Evolutionary conservation across 2,329 filamentous ascomycete genomes (phyloP).

Genomic region (Paraphaeosphaeria minitans): DNA sequence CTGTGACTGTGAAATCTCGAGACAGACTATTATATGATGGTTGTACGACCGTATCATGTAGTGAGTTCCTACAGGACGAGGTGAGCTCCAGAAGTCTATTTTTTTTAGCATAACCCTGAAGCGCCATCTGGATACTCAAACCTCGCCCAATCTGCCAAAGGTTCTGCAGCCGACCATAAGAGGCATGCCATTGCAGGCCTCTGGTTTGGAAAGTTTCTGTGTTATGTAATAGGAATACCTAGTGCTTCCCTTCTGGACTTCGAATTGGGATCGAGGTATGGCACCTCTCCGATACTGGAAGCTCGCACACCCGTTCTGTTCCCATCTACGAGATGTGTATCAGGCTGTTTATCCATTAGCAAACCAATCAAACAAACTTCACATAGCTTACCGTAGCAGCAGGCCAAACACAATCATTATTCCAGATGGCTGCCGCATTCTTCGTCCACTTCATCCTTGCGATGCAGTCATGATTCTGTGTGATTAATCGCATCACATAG

Average conservation of each 20-base stretch:
- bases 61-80: no score
- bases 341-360: slow-evolving; percentile 17
- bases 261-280: slow-evolving; percentile 46
- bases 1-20: no score
- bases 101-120: background rate
- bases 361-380: background rate
- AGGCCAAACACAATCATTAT: slow-evolving; percentile 40
- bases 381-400: slow-evolving; percentile 25
- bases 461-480: slow-evolving; percentile 49
- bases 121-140: background rate
- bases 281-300: slow-evolving; percentile 47
- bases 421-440: slow-evolving; percentile 51
- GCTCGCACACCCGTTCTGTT: slow-evolving; percentile 44
- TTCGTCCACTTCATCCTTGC: slow-evolving; percentile 49
- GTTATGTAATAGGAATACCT: slow-evolving; percentile 14
- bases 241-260: slow-evolving; percentile 31
- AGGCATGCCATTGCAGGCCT: background rate
- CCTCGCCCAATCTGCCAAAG: background rate
- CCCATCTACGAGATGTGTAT: slow-evolving; percentile 27
- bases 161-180: background rate
- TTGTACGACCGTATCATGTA: no score
- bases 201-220: background rate
- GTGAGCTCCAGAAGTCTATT: no score
- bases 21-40: no score
- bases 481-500: slow-evolving; percentile 45